phyloP scores from a whole-genome alignment of 805 yeast genomes.

The Barnettozyma botsteinii region DNA sequence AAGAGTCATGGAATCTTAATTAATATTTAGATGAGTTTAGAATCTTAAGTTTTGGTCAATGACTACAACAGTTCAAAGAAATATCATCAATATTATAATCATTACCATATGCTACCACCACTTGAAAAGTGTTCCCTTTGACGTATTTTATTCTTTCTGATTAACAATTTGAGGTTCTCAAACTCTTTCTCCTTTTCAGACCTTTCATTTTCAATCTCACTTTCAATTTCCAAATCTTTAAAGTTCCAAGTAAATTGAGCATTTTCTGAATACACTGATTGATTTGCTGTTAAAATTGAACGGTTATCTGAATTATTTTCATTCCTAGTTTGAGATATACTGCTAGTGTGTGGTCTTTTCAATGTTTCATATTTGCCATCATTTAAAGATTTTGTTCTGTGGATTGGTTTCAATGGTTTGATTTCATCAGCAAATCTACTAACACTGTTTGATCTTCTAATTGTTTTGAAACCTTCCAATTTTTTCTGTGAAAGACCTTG shows the following conservation, averaged over 20 bases:
- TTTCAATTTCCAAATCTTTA: neutral
- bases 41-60: too few relatives aligned
- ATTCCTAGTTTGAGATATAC: neutral
- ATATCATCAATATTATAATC: neutral
- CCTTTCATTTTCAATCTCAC: neutral
- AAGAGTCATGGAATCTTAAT: too few relatives aligned
- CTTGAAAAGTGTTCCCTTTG: slow-evolving; percentile 2
- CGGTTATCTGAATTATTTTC: neutral
- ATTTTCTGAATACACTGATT: too few relatives aligned
- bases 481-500: neutral
- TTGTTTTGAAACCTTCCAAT: neutral
- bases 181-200: neutral
- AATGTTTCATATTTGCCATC: neutral
- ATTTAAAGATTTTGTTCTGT: neutral
- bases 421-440: neutral
- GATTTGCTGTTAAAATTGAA: too few relatives aligned
- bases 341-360: neutral
- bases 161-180: slow-evolving; percentile 2
- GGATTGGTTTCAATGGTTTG: neutral
- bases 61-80: neutral
- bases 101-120: neutral
- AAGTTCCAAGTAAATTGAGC: neutral
- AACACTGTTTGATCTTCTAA: neutral
- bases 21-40: neutral
- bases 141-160: slow-evolving; percentile 1